A percentile compares a stretch with the other conserved stretches of the same genome.
Evolutionary conservation across 2,329 filamentous ascomycete genomes (phyloP).

Genomic region (Orbilia brochopaga): DNA sequence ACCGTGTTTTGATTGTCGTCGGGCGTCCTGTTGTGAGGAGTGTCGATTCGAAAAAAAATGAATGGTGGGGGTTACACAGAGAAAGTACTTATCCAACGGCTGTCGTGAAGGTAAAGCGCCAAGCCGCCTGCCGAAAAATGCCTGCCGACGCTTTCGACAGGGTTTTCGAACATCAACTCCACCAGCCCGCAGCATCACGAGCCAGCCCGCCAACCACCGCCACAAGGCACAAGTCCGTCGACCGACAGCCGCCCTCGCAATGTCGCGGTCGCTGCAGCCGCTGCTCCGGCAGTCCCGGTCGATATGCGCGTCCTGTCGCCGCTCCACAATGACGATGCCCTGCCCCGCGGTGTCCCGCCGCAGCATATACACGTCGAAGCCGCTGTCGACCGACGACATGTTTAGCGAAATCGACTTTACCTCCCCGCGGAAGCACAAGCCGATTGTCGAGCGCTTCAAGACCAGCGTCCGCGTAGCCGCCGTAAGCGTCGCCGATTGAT

Average conservation of each 20-base stretch:
- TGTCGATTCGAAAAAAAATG: not conserved
- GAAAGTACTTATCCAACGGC: too few relatives aligned
- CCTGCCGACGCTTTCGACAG: not conserved
- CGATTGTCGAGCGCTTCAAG: constrained; percentile 41
- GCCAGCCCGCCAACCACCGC: not conserved
- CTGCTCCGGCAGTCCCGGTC: constrained; percentile 22
- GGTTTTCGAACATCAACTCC: not conserved
- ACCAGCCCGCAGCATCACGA: not conserved
- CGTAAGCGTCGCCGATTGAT: constrained; percentile 1
- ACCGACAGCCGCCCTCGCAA: constrained; percentile 4
- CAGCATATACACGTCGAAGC: constrained; percentile 8
- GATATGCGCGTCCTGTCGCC: constrained; percentile 41
- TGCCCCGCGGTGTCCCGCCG: constrained; percentile 6
- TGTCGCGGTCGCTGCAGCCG: constrained; percentile 30
- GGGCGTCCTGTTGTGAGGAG: too few relatives aligned
- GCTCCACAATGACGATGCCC: constrained; percentile 11
- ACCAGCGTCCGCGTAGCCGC: constrained; percentile 2
- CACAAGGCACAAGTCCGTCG: not conserved
- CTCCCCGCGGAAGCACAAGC: constrained; percentile 26
- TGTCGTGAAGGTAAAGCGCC: too few relatives aligned
- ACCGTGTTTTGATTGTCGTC: too few relatives aligned
- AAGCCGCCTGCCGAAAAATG: too few relatives aligned
- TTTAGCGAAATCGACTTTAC: constrained; percentile 48
- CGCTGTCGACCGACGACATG: constrained; percentile 5
- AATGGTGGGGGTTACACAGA: too few relatives aligned